Percentiles rank a stretch among this genome's conserved stretches.
phyloP scores from a whole-genome alignment of 306 rosid genomes.

The Prunus mume region DNA sequence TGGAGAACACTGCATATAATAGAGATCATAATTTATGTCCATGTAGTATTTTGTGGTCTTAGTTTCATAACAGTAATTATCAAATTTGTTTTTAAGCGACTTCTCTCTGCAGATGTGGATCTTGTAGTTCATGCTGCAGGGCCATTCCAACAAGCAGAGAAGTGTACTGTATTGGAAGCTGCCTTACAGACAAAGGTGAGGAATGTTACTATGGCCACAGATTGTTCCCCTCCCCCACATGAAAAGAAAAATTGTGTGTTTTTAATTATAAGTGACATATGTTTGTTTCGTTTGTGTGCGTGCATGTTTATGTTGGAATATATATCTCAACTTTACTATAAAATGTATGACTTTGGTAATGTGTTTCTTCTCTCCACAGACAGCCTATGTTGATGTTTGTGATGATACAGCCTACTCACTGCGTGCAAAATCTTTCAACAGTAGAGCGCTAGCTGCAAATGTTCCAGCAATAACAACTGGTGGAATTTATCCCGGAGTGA shows the following conservation, averaged over 20 bases:
- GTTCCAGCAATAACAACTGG: constrained; percentile 86
- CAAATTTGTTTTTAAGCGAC: not conserved
- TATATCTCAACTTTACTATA: not conserved
- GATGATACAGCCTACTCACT: constrained; percentile 66
- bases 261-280: too few relatives aligned
- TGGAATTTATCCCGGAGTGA: constrained; percentile 95
- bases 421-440: constrained; percentile 66
- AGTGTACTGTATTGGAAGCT: constrained; percentile 84
- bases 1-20: not conserved
- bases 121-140: constrained; percentile 94
- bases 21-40: not conserved
- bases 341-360: not conserved
- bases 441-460: constrained; percentile 63
- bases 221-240: not conserved
- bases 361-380: constrained; percentile 43
- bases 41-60: not conserved
- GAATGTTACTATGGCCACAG: not conserved
- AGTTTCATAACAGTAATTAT: not conserved
- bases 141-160: constrained; percentile 81
- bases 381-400: constrained; percentile 87
- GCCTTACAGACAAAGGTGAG: constrained; percentile 78
- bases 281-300: too few relatives aligned
- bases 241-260: too few relatives aligned
- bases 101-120: constrained; percentile 66
- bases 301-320: not conserved